Base-by-base conservation (phyloP, 2,329 filamentous ascomycete genomes). In the Clarireedia hainanense region DNA sequence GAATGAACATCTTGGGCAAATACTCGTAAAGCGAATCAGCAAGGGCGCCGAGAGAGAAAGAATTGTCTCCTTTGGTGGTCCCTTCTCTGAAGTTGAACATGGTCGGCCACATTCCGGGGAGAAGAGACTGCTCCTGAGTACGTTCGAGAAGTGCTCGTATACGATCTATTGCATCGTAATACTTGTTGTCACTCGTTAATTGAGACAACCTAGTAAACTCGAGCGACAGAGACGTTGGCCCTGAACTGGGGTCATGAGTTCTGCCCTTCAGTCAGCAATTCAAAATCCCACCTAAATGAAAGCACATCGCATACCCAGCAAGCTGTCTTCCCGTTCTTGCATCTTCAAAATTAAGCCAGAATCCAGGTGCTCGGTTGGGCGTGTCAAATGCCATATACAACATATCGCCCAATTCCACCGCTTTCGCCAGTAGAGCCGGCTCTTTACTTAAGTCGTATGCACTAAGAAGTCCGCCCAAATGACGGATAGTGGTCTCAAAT, bases 131-230 rank as follows among this genome's bases (percentile, higher is more conserved):
- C 52, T 73, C 71, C 64, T 85, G 82, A 48, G 72, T 70, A 50
- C 69, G 65, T 56, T 80, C 78, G 20, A 85, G 73, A 54, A 76
- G 71, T 58, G 81, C 74, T 14, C 74, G 74, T 56, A 85, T 77
- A 46, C 80, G 74, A 60, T 80, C 73, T 5, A 80, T 72, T 12
- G 80, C 81, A 65, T 84, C 81, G 63, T 81, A 84, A 68, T 78
- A 85, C 57, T 77, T 79, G 55, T 74, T 70, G 58, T 85, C 76
- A 12, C 76, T 75, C 2, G 81, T 84, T 42, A 85, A 68, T 67
- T 85, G 81, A 23, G 79, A 78, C 17, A 85, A 71, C 47, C 81
- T 77, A 17, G 82, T 84, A 60, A 85, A 79, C 63, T 85, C 81
- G 15, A 85, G 71, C 47, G 73, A 74, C 17, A 85, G 68, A 6